A percentile compares a stretch with the other conserved stretches of the same genome.
These are phyloP conservation scores for Noccaea bulbosa DNA, from an alignment of 345 rosid species.

Conservation along the genomic window DNA sequence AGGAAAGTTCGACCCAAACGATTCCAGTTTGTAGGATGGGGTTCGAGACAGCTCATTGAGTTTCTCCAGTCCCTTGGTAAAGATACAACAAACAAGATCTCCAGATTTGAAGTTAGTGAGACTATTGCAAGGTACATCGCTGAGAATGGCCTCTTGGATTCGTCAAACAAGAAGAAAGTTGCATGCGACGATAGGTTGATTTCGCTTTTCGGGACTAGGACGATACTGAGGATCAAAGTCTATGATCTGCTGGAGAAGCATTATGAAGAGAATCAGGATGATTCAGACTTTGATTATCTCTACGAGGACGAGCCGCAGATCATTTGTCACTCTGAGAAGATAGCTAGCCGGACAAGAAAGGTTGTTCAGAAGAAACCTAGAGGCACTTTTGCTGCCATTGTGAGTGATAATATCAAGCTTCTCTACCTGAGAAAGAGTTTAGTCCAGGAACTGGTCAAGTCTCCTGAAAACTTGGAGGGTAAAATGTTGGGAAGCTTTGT, in stretches of 20 bases:
- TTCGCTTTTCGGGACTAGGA: slow-evolving; percentile 66
- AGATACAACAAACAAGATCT: slow-evolving; percentile 51
- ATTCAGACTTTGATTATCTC: slow-evolving; percentile 53
- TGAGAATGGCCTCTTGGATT: slow-evolving; percentile 50
- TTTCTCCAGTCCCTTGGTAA: slow-evolving; percentile 62
- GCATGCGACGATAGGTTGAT: slow-evolving; percentile 56
- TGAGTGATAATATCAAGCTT: slow-evolving; percentile 68
- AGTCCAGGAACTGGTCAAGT: slow-evolving; percentile 57
- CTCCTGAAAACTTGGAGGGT: slow-evolving; percentile 52
- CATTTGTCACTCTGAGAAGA: slow-evolving; percentile 39
- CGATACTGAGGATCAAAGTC: slow-evolving; percentile 51
- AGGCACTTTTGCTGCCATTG: slow-evolving; percentile 64
- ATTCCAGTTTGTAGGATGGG: slow-evolving; percentile 70
- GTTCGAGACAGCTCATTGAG: slow-evolving; percentile 66
- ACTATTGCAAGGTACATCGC: slow-evolving; percentile 55
- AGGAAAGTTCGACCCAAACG: slow-evolving; percentile 56
- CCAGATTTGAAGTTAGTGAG: slow-evolving; percentile 55
- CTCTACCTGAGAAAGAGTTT: slow-evolving; percentile 75
- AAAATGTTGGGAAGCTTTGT: slow-evolving; percentile 73
- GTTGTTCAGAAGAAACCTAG: slow-evolving; percentile 48
- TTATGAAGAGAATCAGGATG: slow-evolving; percentile 63
- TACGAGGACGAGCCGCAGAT: slow-evolving; percentile 52
- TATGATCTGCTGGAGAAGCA: slow-evolving; percentile 63
- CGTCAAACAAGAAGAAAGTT: slow-evolving; percentile 61
- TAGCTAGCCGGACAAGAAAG: slow-evolving; percentile 37